Conservation (phyloP, 2,329 filamentous ascomycete species). For the Ramularia endophylla region DNA sequence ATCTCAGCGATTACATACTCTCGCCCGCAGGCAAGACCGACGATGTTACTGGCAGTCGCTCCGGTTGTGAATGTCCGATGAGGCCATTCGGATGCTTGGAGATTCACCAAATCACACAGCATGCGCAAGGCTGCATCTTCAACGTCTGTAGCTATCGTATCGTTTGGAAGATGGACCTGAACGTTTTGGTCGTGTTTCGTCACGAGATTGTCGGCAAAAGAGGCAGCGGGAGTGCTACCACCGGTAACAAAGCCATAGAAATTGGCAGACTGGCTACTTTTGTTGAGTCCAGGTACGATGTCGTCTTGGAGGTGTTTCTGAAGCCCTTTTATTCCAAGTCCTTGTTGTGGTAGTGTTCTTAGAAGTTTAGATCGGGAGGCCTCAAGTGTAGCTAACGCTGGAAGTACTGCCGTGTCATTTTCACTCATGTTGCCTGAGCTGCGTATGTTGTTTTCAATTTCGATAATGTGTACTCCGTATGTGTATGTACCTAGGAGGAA, state of each 20-base stretch:
- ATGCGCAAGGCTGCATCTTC: constrained; percentile 68
- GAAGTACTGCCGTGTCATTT: constrained; percentile 28
- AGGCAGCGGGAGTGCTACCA: constrained; percentile 69
- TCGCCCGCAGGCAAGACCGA: constrained; percentile 63
- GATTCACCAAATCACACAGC: constrained; percentile 59
- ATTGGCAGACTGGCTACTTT: constrained; percentile 52
- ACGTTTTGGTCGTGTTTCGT: constrained; percentile 77
- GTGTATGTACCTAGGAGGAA: too few relatives aligned
- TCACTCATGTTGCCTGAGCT: not conserved
- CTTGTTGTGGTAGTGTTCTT: constrained; percentile 32
- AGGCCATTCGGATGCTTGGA: constrained; percentile 55
- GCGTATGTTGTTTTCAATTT: too few relatives aligned
- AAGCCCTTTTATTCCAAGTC: constrained; percentile 39
- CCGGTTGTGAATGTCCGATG: constrained; percentile 79
- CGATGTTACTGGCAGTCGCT: constrained; percentile 58
- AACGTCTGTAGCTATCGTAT: constrained; percentile 69
- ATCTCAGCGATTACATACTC: constrained; percentile 56
- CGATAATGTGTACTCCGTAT: too few relatives aligned
- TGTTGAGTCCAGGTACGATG: constrained; percentile 56
- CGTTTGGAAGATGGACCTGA: constrained; percentile 69
- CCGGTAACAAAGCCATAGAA: constrained; percentile 93
- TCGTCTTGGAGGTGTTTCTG: constrained; percentile 42
- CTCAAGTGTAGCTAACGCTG: constrained; percentile 26
- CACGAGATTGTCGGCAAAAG: constrained; percentile 79
- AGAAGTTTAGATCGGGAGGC: constrained; percentile 33